Base-by-base conservation (phyloP, 805 yeast genomes). In the Metschnikowia gruessii region DNA sequence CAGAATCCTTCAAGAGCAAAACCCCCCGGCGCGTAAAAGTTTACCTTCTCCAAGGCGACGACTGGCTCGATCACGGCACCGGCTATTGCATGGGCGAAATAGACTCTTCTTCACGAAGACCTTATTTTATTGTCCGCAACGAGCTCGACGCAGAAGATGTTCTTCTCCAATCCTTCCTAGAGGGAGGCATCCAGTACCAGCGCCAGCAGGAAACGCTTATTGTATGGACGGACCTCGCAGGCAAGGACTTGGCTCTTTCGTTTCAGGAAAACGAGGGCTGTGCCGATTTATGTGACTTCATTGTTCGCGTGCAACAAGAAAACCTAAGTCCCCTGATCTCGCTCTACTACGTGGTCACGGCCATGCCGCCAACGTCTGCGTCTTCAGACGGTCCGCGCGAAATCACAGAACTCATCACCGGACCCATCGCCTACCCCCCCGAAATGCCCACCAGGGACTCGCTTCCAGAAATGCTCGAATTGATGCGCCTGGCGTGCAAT, bases 191-290 rank as follows among this genome's bases (percentile, higher is more conserved):
- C 3, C 95, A 87, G 55, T 92, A 87, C 62, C 97, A 92, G 62
- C 78, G 95, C 59, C 98, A 94, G 60, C 96, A 90, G 60, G 97
- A 90, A 48, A 90, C 97, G 0, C 70, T 92, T 40, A 88, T 92
- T 9, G 96, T 92, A 17, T 92, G 98, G 98, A 86, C 95, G 9
- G 96, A 88, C 59, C 74, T 77, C 16, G 81, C 84, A 7, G 76
- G 75, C 4, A 76, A 75, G 43, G 95, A 89, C 63, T 80, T 88
- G 52, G 98, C 98, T 1, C 72, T 92, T 19, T 85, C 95, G 38
- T 92, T 92, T 64, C 97, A 92, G 64, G 97, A 90, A 58, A 82
- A 87, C 30, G 85, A 84, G 38, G 98, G 97, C 0, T 92, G 99
- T 64, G 79, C 87, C 11, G 79, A 82, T 6, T 59, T 91, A 37